These are phyloP conservation scores for Xylariales sp. DNA, from an alignment of 2,329 filamentous ascomycete species.

Conservation along the genomic window DNA sequence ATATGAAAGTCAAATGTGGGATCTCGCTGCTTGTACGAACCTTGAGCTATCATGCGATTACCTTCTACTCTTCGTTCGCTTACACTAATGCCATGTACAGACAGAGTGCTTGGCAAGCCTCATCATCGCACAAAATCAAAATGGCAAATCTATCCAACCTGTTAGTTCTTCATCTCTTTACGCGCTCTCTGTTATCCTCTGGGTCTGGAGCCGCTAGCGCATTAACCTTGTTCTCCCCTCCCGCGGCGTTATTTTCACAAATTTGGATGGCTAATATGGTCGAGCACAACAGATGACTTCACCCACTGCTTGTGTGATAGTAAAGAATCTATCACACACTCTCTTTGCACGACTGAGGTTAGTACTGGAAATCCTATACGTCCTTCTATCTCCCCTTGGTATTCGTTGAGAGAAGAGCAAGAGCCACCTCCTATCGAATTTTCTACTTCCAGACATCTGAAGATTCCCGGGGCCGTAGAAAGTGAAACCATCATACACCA, in stretches of 20 bases:
- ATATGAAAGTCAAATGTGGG: constrained; percentile 76
- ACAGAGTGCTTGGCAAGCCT: constrained; percentile 77
- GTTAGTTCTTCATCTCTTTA: constrained; percentile 12
- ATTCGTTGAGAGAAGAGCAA: neutral
- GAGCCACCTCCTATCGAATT: neutral
- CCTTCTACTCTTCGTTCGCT: neutral
- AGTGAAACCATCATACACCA: neutral
- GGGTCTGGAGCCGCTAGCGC: no score
- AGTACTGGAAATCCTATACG: neutral
- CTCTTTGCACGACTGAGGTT: constrained; percentile 85
- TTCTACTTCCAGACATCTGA: neutral
- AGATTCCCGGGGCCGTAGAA: neutral
- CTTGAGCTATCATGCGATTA: neutral
- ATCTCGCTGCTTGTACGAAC: constrained; percentile 76
- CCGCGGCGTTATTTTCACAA: neutral
- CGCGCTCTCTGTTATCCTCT: no score
- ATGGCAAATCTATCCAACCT: constrained; percentile 96
- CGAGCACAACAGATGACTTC: constrained; percentile 71
- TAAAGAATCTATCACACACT: constrained; percentile 92
- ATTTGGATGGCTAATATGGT: constrained; percentile 2
- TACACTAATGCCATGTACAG: constrained; percentile 9
- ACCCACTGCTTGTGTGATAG: constrained; percentile 92
- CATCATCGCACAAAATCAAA: constrained; percentile 83
- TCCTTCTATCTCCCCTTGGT: neutral
- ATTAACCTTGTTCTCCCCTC: neutral